phyloP scores from a whole-genome alignment of 2,329 filamentous ascomycete species.

The Phyllosticta capitalensis region DNA sequence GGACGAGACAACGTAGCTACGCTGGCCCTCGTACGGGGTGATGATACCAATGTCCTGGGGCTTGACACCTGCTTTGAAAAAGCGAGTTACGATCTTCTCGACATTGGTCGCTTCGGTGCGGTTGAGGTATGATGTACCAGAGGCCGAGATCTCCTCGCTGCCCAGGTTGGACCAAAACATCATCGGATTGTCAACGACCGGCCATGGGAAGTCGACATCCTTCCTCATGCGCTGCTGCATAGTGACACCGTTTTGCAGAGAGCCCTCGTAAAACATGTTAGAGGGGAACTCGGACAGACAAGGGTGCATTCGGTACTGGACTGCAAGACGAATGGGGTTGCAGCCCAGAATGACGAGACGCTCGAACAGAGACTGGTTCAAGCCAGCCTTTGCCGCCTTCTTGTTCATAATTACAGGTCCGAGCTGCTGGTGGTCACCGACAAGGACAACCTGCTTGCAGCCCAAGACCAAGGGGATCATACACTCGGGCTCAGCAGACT shows the following conservation, averaged over 20 bases:
- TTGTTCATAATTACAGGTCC: constrained; percentile 99
- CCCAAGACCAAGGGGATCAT: constrained; percentile 97
- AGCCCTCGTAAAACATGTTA: constrained; percentile 99
- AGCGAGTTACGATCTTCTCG: constrained; percentile 95
- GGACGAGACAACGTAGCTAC: constrained; percentile 97
- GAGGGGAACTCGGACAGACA: constrained; percentile 95
- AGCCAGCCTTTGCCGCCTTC: constrained; percentile 92
- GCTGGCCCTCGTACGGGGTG: constrained; percentile 95
- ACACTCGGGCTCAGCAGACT: constrained; percentile 95
- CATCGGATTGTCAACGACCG: constrained; percentile 88
- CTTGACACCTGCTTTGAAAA: constrained; percentile 98
- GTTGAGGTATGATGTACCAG: constrained; percentile 95
- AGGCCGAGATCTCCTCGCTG: constrained; percentile 95
- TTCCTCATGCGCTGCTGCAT: constrained; percentile 77
- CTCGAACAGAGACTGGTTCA: constrained; percentile 98
- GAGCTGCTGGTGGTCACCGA: constrained; percentile 95
- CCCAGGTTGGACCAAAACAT: constrained; percentile 99
- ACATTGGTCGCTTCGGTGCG: constrained; percentile 95
- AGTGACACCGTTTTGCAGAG: constrained; percentile 91
- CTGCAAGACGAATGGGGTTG: constrained; percentile 84
- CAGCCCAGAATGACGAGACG: constrained; percentile 86
- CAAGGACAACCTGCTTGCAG: constrained; percentile 97
- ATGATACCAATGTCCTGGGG: constrained; percentile 93
- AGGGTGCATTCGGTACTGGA: constrained; percentile 98
- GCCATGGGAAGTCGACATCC: constrained; percentile 98